These are phyloP conservation scores for Cucurbita moschata DNA, from an alignment of 306 rosid genomes.

Conservation along the genomic window DNA sequence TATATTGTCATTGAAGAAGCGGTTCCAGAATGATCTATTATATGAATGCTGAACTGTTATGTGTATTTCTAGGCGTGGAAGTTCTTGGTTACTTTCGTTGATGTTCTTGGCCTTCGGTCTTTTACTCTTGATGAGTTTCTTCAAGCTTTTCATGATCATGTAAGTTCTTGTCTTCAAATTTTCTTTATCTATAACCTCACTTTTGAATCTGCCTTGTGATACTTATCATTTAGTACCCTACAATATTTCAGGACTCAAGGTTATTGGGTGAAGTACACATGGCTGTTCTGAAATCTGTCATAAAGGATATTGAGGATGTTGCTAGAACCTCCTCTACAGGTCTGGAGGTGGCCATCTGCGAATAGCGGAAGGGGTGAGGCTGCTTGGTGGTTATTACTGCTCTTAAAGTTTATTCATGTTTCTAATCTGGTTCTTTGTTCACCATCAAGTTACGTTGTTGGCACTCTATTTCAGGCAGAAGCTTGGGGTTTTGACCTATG, in stretches of 20 bases:
- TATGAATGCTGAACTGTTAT: no score
- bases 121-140: conserved; percentile 74
- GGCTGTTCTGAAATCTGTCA: no score
- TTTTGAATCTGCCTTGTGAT: background rate
- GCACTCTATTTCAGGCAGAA: conserved; percentile 37
- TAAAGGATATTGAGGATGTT: no score
- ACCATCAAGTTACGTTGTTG: background rate
- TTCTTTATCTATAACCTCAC: conserved; percentile 4
- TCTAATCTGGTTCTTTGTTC: conserved; percentile 7
- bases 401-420: no score
- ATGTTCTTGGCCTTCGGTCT: conserved; percentile 31
- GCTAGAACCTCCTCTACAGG: conserved; percentile 35
- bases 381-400: background rate
- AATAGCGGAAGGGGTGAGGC: conserved; percentile 54
- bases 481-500: conserved; percentile 68
- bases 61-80: no score
- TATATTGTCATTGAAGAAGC: no score
- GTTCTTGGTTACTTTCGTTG: conserved; percentile 18
- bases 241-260: conserved; percentile 21
- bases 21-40: no score
- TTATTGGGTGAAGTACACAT: background rate
- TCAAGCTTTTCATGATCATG: conserved; percentile 80
- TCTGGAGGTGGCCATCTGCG: conserved; percentile 64
- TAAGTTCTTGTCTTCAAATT: conserved; percentile 14
- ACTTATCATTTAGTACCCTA: conserved; percentile 6